Percentiles rank a stretch among this genome's conserved stretches.
These are phyloP conservation scores for Penicillium brevicompactum DNA, from an alignment of 2,329 filamentous ascomycete genomes.

Conservation along the genomic window DNA sequence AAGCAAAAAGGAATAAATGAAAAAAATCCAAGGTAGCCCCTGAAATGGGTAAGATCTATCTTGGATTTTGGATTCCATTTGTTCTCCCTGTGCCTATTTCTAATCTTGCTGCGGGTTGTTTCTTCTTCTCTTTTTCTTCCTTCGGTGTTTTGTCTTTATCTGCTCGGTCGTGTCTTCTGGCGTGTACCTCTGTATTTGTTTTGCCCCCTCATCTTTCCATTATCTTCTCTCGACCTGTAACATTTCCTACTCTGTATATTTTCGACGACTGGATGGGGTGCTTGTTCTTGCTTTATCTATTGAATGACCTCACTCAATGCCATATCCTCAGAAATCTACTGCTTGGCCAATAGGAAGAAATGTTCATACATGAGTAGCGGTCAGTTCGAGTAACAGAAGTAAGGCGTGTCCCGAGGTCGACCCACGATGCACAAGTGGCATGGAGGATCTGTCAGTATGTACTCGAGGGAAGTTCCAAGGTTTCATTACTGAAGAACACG, in stretches of 20 bases:
- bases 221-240: slow-evolving; percentile 19
- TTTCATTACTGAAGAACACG: too few species aligned
- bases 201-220: slow-evolving; percentile 8
- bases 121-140: slow-evolving; percentile 10
- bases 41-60: slow-evolving; percentile 14
- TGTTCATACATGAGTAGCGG: not conserved
- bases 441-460: not conserved
- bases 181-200: slow-evolving; percentile 14
- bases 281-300: slow-evolving; percentile 19
- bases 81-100: slow-evolving; percentile 19
- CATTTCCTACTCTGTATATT: slow-evolving; percentile 32
- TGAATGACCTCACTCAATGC: slow-evolving; percentile 22
- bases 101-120: slow-evolving; percentile 10
- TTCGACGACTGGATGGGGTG: slow-evolving; percentile 32
- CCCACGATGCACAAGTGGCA: too few species aligned
- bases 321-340: slow-evolving; percentile 14
- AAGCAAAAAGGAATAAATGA: slow-evolving; percentile 14
- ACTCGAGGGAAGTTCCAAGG: too few species aligned
- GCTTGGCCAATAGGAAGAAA: not conserved
- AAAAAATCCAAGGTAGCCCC: slow-evolving; percentile 8
- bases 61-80: slow-evolving; percentile 13
- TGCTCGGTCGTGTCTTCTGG: slow-evolving; percentile 15
- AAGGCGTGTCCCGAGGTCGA: too few species aligned
- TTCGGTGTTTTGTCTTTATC: slow-evolving; percentile 15
- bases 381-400: too few species aligned